Conservation (phyloP, 2,329 filamentous ascomycete genomes). For the Cryoendolithus antarcticus region DNA sequence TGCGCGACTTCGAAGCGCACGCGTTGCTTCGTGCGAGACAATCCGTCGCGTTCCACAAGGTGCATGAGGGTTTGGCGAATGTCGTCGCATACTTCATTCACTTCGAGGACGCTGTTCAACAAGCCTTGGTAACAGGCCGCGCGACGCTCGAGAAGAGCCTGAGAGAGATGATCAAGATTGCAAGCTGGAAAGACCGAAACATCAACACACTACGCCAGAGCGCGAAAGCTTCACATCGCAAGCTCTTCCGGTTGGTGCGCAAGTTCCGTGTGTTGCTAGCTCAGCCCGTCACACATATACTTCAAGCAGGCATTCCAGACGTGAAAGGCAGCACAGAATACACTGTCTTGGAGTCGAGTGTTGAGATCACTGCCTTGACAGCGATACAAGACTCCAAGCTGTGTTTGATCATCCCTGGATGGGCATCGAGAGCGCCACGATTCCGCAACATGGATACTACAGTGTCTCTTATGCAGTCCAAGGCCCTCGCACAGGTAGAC, state of each 20-base stretch:
- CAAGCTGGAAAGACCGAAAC: constrained; percentile 97
- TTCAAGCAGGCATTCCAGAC: constrained; percentile 15
- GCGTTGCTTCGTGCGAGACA: constrained; percentile 30
- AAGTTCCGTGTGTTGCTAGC: constrained; percentile 79
- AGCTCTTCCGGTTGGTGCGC: constrained; percentile 78
- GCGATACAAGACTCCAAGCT: not conserved
- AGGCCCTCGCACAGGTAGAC: not conserved
- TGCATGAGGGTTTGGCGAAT: constrained; percentile 58
- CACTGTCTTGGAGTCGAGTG: not conserved
- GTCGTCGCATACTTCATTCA: constrained; percentile 65
- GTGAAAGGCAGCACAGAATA: constrained; percentile 2
- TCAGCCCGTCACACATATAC: constrained; percentile 57
- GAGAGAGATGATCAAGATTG: constrained; percentile 82
- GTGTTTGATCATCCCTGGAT: constrained; percentile 13
- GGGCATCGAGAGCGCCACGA: constrained; percentile 42
- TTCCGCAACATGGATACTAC: constrained; percentile 61
- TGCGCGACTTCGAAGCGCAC: constrained; percentile 26
- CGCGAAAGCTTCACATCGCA: constrained; percentile 77
- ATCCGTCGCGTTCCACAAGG: constrained; percentile 34
- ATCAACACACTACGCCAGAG: constrained; percentile 82
- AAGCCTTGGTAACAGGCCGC: constrained; percentile 56
- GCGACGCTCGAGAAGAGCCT: constrained; percentile 72
- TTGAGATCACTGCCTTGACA: not conserved
- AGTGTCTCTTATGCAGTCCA: constrained; percentile 53
- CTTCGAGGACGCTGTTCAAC: constrained; percentile 54